A percentile compares a stretch with the other conserved stretches of the same genome.
phyloP scores from a whole-genome alignment of 306 rosid species.

The Adenanthera pavonina region DNA sequence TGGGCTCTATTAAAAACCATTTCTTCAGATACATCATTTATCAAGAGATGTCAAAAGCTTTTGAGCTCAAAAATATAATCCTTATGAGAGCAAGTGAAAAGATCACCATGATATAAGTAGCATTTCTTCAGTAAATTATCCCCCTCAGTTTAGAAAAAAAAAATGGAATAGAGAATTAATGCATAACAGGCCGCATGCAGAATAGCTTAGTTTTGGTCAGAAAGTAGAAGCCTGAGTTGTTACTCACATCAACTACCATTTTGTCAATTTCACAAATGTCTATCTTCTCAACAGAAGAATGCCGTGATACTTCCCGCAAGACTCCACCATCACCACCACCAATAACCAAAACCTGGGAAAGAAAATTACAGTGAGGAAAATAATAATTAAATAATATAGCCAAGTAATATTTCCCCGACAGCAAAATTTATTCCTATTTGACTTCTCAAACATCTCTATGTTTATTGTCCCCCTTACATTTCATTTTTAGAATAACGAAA shows the following conservation, averaged over 20 bases:
- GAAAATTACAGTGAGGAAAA: constrained; percentile 35
- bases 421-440: not conserved
- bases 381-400: constrained; percentile 23
- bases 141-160: not conserved
- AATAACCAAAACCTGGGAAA: constrained; percentile 85
- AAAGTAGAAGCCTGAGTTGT: constrained; percentile 12
- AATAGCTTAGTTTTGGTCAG: constrained; percentile 15
- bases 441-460: not conserved
- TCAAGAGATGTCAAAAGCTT: constrained; percentile 1
- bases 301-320: constrained; percentile 92
- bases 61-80: not conserved
- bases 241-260: constrained; percentile 94
- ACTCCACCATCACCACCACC: constrained; percentile 99
- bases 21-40: too few relatives aligned
- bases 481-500: not conserved
- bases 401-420: not conserved
- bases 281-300: constrained; percentile 78
- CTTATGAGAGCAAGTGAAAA: not conserved
- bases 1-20: too few relatives aligned
- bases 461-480: not conserved
- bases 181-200: not conserved
- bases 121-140: constrained; percentile 1
- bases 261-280: constrained; percentile 98
- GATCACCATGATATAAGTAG: not conserved
- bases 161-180: not conserved